Evolutionary conservation across 2,329 filamentous ascomycete genomes (phyloP).

Genomic region (Aspergillus eucalypticola): DNA sequence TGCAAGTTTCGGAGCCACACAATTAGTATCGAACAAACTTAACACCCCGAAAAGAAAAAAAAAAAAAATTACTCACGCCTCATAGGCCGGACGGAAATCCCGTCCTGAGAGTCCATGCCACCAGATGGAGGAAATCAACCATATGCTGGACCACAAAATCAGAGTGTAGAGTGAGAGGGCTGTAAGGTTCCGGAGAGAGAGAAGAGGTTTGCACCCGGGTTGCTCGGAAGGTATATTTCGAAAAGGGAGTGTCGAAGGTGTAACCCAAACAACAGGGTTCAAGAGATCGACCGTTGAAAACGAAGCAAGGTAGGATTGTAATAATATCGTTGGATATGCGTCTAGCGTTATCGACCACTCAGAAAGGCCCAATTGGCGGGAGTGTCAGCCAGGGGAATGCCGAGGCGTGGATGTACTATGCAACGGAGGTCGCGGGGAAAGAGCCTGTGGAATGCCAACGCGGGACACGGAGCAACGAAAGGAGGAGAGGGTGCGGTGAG

Average conservation of each 20-base stretch:
- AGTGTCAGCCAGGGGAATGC: constrained; percentile 38
- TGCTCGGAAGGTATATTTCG: not conserved
- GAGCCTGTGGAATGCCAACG: constrained; percentile 31
- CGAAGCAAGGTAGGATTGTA: constrained; percentile 17
- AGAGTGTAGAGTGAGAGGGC: constrained; percentile 1
- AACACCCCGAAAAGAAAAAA: not conserved
- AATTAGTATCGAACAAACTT: constrained; percentile 18
- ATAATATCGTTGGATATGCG: constrained; percentile 1
- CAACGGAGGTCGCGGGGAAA: constrained; percentile 27
- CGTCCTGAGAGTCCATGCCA: constrained; percentile 50
- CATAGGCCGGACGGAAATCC: constrained; percentile 64
- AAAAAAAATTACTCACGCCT: constrained; percentile 59
- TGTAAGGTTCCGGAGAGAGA: not conserved
- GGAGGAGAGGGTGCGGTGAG: constrained; percentile 20
- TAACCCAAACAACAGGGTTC: constrained; percentile 5
- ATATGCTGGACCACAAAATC: constrained; percentile 27
- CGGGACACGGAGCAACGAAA: constrained; percentile 16
- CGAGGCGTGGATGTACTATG: constrained; percentile 26
- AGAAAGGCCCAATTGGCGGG: constrained; percentile 18
- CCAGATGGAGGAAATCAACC: constrained; percentile 28
- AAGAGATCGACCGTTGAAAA: constrained; percentile 7
- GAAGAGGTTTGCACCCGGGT: not conserved
- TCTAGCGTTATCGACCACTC: constrained; percentile 19
- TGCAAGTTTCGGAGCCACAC: constrained; percentile 41
- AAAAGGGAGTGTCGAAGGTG: constrained; percentile 8